These are phyloP conservation scores for Bipolaris zeicola DNA, from an alignment of 2,329 filamentous ascomycete genomes.

Conservation along the genomic window DNA sequence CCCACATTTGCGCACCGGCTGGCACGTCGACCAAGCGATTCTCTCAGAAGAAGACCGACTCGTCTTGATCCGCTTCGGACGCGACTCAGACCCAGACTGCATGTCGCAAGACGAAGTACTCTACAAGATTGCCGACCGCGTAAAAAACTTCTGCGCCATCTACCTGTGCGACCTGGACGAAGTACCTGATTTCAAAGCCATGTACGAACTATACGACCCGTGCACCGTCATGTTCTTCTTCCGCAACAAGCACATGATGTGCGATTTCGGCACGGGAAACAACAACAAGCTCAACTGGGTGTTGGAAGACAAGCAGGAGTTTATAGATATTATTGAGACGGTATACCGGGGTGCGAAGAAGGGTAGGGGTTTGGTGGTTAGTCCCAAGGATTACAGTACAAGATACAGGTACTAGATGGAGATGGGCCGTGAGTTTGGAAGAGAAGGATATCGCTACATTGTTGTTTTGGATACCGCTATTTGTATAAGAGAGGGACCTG, in stretches of 20 bases:
- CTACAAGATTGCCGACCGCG: conserved; percentile 88
- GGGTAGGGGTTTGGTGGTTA: conserved; percentile 92
- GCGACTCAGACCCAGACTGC: conserved; percentile 81
- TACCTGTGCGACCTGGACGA: conserved; percentile 85
- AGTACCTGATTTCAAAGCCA: conserved; percentile 74
- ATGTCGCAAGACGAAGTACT: conserved; percentile 91
- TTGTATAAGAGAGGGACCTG: not conserved
- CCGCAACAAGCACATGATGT: conserved; percentile 99
- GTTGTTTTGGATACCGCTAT: not conserved
- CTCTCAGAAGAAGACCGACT: conserved; percentile 78
- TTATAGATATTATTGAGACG: conserved; percentile 98
- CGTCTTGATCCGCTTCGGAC: conserved; percentile 90
- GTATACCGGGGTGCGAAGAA: conserved; percentile 99
- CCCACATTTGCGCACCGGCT: conserved; percentile 87
- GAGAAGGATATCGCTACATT: not conserved
- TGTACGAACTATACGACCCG: conserved; percentile 91
- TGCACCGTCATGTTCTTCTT: conserved; percentile 98
- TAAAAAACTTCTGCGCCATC: conserved; percentile 87
- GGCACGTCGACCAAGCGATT: conserved; percentile 98
- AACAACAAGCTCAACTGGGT: conserved; percentile 99
- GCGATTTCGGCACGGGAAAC: conserved; percentile 93
- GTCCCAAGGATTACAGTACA: conserved; percentile 82
- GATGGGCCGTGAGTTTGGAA: not conserved
- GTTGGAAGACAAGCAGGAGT: conserved; percentile 94
- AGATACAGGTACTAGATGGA: conserved; percentile 66